Base-by-base conservation (phyloP, 371 early-diverging fungal species). In the Mortierella sp. region DNA sequence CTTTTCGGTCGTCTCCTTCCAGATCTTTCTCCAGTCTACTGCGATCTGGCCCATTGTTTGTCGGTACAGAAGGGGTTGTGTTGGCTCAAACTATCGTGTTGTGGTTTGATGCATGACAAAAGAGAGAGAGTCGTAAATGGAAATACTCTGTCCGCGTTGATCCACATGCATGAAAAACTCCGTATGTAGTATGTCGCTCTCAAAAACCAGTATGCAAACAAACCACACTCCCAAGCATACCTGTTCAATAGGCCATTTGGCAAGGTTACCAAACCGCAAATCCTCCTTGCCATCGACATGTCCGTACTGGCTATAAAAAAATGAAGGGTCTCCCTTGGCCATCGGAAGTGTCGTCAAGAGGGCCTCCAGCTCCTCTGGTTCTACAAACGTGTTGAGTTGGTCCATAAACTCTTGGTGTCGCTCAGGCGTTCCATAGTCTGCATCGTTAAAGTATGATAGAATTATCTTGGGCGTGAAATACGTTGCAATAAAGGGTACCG, bases 381-480 rank as follows among this genome's bases (percentile, higher is more conserved):
- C 77, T 4, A 82, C 75, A 75, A 85, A 88, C 14, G 83, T 83
- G 54, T 79, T 82, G 74, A 88, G 63, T 21, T 82, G 82, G 24
- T 80, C 76, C 78, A 88, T 78, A 70, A 88, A 88, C 38, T 80
- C 81, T 31, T 80, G 75, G 48, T 88, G 85, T 3, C 88, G 75
- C 58, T 82, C 88, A 2, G 88, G 88, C 6, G 80, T 70, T 47
- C 86, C 86, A 77, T 88, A 85, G 60, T 88, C 83, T 0, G 88
- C 88, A 26, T 88, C 88, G 48, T 88, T 85, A 70, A 82, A 83
- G 50, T 85, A 88, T 42, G 80, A 82, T 14, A 88, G 68, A 28
- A 88, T 88, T 34, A 85, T 70, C 63, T 88, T 88, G 21, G 88
- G 88, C 19, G 86, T 81, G 45, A 88, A 88, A 48, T 88, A 88